These are phyloP conservation scores for Pseudogymnoascus sp. DNA, from an alignment of 2,329 filamentous ascomycete genomes.

Conservation along the genomic window DNA sequence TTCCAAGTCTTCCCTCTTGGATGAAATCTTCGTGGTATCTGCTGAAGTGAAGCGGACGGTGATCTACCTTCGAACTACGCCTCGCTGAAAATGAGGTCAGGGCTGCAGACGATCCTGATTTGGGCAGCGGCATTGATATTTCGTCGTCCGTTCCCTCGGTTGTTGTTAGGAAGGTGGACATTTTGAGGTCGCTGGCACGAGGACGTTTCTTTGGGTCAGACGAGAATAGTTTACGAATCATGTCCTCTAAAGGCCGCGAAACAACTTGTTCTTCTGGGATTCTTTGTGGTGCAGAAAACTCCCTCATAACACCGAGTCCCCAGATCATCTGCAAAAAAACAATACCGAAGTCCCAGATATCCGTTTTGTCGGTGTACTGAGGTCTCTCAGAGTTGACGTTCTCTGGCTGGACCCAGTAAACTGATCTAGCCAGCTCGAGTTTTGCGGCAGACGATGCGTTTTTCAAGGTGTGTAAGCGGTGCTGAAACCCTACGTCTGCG, in stretches of 20 bases:
- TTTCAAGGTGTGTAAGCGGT: conserved; percentile 55
- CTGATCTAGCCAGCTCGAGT: conserved; percentile 58
- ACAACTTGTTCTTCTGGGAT: conserved; percentile 64
- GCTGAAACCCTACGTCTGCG: conserved; percentile 64
- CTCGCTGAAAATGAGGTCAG: conserved; percentile 33
- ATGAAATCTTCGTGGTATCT: conserved; percentile 85
- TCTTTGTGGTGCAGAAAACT: conserved; percentile 69
- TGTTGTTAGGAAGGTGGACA: conserved; percentile 2
- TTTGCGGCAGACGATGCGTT: conserved; percentile 38
- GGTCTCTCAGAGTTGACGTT: conserved; percentile 53
- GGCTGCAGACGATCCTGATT: conserved; percentile 45
- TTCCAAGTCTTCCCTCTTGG: conserved; percentile 80
- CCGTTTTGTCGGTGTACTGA: conserved; percentile 67
- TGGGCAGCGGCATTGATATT: conserved; percentile 43
- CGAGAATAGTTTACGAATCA: conserved; percentile 78
- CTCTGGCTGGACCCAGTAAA: conserved; percentile 76
- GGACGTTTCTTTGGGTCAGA: conserved; percentile 76
- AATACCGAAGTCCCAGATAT: conserved; percentile 92
- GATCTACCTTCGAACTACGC: conserved; percentile 1
- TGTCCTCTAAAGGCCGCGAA: conserved; percentile 67
- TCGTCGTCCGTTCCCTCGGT: conserved; percentile 1
- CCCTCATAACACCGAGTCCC: conserved; percentile 66
- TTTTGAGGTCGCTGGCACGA: conserved; percentile 53
- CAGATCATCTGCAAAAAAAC: conserved; percentile 92
- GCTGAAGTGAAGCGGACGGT: not conserved